These are phyloP conservation scores for Diddensiella santjacobensis DNA, from an alignment of 805 yeast species.

Conservation along the genomic window DNA sequence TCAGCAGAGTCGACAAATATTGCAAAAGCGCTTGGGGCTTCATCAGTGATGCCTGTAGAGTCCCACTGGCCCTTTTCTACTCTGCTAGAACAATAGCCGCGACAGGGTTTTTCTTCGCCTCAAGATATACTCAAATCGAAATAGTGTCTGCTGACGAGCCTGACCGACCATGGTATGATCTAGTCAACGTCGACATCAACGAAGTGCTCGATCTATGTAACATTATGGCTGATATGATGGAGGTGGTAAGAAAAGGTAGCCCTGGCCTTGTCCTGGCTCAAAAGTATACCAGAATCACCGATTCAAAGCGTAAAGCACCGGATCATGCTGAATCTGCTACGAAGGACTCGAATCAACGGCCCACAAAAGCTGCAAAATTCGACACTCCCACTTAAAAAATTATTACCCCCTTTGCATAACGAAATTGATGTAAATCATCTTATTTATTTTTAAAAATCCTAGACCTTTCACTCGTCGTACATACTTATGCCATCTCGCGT, in stretches of 20 bases:
- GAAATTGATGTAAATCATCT: too few species aligned
- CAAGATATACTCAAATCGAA: constrained; percentile 8
- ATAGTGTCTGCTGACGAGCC: constrained; percentile 1
- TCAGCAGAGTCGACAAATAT: constrained; percentile 22
- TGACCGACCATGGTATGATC: constrained; percentile 16
- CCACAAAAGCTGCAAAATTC: too few species aligned
- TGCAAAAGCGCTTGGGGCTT: constrained; percentile 35
- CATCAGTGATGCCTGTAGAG: constrained; percentile 38
- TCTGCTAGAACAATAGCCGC: constrained; percentile 36
- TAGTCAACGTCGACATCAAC: constrained; percentile 16
- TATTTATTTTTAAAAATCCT: too few species aligned
- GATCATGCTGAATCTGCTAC: too few species aligned
- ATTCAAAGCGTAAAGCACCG: background rate
- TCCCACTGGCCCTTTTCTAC: constrained; percentile 33
- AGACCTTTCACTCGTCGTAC: too few species aligned
- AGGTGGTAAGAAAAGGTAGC: background rate
- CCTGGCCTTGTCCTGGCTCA: background rate
- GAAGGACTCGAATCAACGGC: too few species aligned
- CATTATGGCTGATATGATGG: constrained; percentile 23
- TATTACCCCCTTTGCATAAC: too few species aligned
- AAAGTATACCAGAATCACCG: constrained; percentile 1
- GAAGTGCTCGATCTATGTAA: constrained; percentile 22
- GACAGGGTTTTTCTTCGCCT: constrained; percentile 37
- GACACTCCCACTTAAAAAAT: too few species aligned
- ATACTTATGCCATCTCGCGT: too few species aligned